A percentile compares a stretch with the other conserved stretches of the same genome.
Evolutionary conservation across 2,329 filamentous ascomycete genomes (phyloP).

Genomic region (Cladosporium sp.): DNA sequence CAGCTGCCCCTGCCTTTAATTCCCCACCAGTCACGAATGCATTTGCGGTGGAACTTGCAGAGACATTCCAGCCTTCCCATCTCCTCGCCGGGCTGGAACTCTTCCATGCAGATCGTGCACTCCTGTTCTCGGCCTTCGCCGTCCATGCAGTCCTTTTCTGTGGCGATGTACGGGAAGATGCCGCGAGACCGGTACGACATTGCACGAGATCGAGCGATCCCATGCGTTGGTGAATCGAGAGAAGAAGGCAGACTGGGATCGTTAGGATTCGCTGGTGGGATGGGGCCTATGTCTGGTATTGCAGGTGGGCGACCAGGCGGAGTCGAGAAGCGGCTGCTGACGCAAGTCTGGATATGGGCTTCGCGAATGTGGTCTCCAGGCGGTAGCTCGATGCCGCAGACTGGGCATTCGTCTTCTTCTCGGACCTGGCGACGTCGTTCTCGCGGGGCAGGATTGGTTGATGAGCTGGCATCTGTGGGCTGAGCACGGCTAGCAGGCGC

Average conservation of each 20-base stretch:
- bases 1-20: slow-evolving; percentile 53
- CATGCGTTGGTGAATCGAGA: slow-evolving; percentile 1
- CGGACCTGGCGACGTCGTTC: slow-evolving; percentile 29
- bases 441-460: neutral
- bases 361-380: slow-evolving; percentile 43
- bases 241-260: neutral
- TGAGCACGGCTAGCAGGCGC: neutral
- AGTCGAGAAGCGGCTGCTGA: slow-evolving; percentile 18
- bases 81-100: slow-evolving; percentile 57
- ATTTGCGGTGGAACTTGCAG: slow-evolving; percentile 60
- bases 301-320: slow-evolving; percentile 11
- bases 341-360: slow-evolving; percentile 39
- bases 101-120: slow-evolving; percentile 62
- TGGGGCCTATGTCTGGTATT: slow-evolving; percentile 21
- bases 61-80: slow-evolving; percentile 59
- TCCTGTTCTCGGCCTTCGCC: slow-evolving; percentile 52
- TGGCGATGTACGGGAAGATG: slow-evolving; percentile 53
- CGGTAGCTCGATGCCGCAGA: slow-evolving; percentile 70
- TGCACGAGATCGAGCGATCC: slow-evolving; percentile 20
- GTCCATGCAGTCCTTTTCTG: slow-evolving; percentile 60
- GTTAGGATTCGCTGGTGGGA: slow-evolving; percentile 11
- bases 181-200: slow-evolving; percentile 33
- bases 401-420: slow-evolving; percentile 76
- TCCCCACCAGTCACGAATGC: slow-evolving; percentile 59
- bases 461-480: neutral